A percentile compares a stretch with the other conserved stretches of the same genome.
phyloP scores from a whole-genome alignment of 148 eudicot genomes.

The Camellia japonica region DNA sequence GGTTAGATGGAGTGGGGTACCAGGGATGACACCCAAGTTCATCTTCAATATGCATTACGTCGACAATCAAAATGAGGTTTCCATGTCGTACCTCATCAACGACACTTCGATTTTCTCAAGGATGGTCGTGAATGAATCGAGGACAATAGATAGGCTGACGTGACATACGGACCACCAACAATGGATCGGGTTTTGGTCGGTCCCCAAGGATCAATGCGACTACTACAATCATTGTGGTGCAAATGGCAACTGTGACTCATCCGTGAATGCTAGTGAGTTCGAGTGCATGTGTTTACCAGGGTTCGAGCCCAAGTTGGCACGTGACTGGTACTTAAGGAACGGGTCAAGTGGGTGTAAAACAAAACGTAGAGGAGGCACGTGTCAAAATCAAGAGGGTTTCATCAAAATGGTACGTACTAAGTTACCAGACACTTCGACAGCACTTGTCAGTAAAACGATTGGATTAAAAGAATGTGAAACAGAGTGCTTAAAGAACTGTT shows the following conservation, averaged over 20 bases:
- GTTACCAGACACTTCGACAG: constrained; percentile 46
- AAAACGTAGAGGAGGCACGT: constrained; percentile 33
- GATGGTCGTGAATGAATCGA: constrained; percentile 37
- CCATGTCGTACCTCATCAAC: constrained; percentile 10
- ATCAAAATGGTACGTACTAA: constrained; percentile 32
- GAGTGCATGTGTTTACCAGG: constrained; percentile 49
- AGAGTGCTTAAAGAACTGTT: constrained; percentile 46
- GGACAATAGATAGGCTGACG: constrained; percentile 38
- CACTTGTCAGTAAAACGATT: constrained; percentile 22
- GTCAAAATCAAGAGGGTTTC: constrained; percentile 47
- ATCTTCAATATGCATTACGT: constrained; percentile 34
- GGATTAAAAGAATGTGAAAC: constrained; percentile 28
- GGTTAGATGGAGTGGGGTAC: constrained; percentile 43
- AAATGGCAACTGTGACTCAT: constrained; percentile 33
- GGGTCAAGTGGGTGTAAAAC: constrained; percentile 43
- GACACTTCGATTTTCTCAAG: constrained; percentile 33
- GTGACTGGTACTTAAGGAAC: constrained; percentile 50
- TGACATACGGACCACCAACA: constrained; percentile 33
- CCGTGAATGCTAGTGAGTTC: constrained; percentile 17
- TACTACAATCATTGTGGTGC: constrained; percentile 39
- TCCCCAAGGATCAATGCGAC: constrained; percentile 48
- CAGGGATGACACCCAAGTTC: constrained; percentile 31
- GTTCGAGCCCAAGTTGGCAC: constrained; percentile 38
- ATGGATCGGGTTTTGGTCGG: constrained; percentile 41
- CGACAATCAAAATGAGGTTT: constrained; percentile 32